These are phyloP conservation scores for Xylariales sp. DNA, from an alignment of 2,329 filamentous ascomycete genomes.

Conservation along the genomic window DNA sequence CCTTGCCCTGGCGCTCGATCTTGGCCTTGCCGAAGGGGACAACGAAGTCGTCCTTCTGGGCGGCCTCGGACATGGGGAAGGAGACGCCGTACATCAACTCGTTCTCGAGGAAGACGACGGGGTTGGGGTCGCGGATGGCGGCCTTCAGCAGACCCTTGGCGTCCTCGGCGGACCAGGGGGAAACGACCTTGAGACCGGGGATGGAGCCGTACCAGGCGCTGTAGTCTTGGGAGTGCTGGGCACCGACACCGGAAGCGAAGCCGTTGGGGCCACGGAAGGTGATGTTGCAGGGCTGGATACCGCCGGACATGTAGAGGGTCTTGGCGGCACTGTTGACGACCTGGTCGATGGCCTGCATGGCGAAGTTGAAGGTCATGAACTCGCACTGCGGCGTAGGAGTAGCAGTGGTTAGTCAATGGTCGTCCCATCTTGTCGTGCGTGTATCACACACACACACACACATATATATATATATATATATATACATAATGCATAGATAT, in stretches of 20 bases:
- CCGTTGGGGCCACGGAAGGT: conserved; percentile 99
- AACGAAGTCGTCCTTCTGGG: conserved; percentile 96
- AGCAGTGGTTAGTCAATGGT: conserved; percentile 22
- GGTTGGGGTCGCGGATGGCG: conserved; percentile 97
- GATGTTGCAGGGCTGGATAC: conserved; percentile 99
- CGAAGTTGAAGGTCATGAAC: conserved; percentile 99
- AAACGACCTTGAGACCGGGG: conserved; percentile 95
- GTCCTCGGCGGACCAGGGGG: conserved; percentile 96
- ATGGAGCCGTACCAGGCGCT: conserved; percentile 99
- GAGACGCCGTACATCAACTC: conserved; percentile 91
- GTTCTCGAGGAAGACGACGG: conserved; percentile 90
- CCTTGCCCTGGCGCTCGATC: conserved; percentile 95
- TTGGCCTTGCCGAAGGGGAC: conserved; percentile 99
- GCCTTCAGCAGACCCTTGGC: conserved; percentile 98
- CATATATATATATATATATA: background rate
- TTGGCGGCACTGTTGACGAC: conserved; percentile 99
- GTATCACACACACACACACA: background rate
- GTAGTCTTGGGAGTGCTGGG: conserved; percentile 99
- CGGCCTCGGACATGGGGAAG: conserved; percentile 98
- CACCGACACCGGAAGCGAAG: conserved; percentile 93
- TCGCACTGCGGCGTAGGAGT: conserved; percentile 73
- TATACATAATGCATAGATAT: background rate
- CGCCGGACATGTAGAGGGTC: conserved; percentile 99
- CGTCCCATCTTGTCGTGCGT: background rate
- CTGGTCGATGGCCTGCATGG: conserved; percentile 99